Conservation (phyloP, 2,329 filamentous ascomycete genomes). For the Monosporascus sp. region DNA sequence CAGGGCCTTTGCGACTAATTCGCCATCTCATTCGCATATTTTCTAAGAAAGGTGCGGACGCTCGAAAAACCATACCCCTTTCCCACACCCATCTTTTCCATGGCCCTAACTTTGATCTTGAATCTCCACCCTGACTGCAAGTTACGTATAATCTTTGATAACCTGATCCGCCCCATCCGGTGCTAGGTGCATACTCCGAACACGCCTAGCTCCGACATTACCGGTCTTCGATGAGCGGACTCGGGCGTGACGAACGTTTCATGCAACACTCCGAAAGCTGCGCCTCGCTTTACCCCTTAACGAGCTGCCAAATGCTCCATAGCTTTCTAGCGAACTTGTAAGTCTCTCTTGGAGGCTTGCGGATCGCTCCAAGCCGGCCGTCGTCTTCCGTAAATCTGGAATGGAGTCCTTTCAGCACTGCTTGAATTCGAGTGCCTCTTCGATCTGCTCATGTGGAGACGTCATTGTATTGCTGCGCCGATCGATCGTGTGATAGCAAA, state of each 20-base stretch:
- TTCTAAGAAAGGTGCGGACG: slow-evolving; percentile 21
- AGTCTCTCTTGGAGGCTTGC: slow-evolving; percentile 25
- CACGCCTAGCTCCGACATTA: slow-evolving; percentile 38
- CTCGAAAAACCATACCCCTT: slow-evolving; percentile 42
- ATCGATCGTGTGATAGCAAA: slow-evolving; percentile 7
- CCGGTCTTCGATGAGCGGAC: slow-evolving; percentile 28
- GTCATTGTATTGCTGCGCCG: slow-evolving; percentile 7
- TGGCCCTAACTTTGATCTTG: slow-evolving; percentile 32
- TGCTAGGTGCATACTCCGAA: slow-evolving; percentile 36
- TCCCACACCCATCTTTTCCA: slow-evolving; percentile 42
- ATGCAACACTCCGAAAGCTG: slow-evolving; percentile 26
- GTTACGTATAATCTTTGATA: slow-evolving; percentile 28
- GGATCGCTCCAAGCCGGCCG: slow-evolving; percentile 28
- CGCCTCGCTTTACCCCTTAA: slow-evolving; percentile 21
- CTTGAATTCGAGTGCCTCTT: slow-evolving; percentile 6
- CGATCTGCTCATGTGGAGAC: slow-evolving; percentile 7
- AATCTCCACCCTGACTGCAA: slow-evolving; percentile 34
- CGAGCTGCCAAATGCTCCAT: slow-evolving; percentile 31
- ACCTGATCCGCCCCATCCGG: slow-evolving; percentile 1
- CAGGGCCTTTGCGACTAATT: no score
- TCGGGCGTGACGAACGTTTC: slow-evolving; percentile 29
- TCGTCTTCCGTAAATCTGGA: slow-evolving; percentile 24
- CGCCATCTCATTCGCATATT: background rate
- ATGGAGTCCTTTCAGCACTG: slow-evolving; percentile 12
- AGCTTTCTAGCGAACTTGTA: slow-evolving; percentile 31